Percentiles rank a stretch among this genome's conserved stretches.
phyloP scores from a whole-genome alignment of 192 early-diverging fungal genomes.

The Phycomyces nitens region DNA sequence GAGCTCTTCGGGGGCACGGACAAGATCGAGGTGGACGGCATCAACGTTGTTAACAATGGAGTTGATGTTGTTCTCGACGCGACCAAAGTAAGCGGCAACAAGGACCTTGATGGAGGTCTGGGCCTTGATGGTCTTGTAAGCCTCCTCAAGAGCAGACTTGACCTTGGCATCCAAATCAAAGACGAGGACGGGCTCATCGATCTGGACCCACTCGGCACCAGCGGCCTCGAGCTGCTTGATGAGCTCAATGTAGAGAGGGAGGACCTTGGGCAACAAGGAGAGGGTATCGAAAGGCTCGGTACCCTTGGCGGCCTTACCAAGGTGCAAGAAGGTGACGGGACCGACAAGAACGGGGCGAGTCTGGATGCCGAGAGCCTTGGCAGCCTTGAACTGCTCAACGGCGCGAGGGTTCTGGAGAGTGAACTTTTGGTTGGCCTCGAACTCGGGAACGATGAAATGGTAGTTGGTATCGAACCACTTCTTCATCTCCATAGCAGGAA shows the following conservation, averaged over 20 bases:
- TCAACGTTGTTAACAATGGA: slow-evolving; percentile 71
- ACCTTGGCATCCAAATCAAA: slow-evolving; percentile 54
- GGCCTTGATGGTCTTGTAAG: slow-evolving; percentile 61
- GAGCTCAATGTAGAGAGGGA: slow-evolving; percentile 80
- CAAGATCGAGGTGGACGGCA: slow-evolving; percentile 89
- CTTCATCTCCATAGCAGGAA: slow-evolving; percentile 97
- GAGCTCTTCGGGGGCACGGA: slow-evolving; percentile 78
- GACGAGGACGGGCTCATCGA: slow-evolving; percentile 80
- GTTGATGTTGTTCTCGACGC: slow-evolving; percentile 72
- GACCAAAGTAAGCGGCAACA: slow-evolving; percentile 94
- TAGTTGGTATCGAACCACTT: slow-evolving; percentile 99
- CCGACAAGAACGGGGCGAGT: slow-evolving; percentile 93
- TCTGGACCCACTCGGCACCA: slow-evolving; percentile 81
- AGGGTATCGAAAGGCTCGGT: slow-evolving; percentile 66
- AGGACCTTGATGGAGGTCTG: slow-evolving; percentile 62
- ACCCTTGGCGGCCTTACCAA: slow-evolving; percentile 80
- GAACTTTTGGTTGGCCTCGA: slow-evolving; percentile 74
- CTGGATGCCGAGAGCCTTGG: slow-evolving; percentile 84
- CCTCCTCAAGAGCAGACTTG: slow-evolving; percentile 52
- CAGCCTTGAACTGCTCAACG: slow-evolving; percentile 85
- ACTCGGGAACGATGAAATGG: slow-evolving; percentile 82
- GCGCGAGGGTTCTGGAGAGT: slow-evolving; percentile 64
- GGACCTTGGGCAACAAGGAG: slow-evolving; percentile 67
- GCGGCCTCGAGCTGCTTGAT: slow-evolving; percentile 67
- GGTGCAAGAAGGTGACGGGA: slow-evolving; percentile 83